phyloP scores from a whole-genome alignment of 1,284 basidiomycete species.

The Puccinia novopanici region DNA sequence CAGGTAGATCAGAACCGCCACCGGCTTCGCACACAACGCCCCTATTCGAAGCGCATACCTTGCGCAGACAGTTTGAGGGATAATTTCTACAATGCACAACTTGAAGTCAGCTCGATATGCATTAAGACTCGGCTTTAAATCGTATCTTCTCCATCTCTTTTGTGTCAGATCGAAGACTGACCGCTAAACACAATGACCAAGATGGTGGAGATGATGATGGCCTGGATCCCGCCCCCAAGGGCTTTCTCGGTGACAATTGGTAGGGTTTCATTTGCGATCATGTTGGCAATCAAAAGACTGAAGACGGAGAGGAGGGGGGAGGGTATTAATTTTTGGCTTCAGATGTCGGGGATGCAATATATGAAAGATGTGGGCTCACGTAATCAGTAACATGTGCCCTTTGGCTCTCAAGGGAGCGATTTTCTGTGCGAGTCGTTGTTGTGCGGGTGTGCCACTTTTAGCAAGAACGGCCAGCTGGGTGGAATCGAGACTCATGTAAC shows the following conservation, averaged over 20 bases:
- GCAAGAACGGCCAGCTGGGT: constrained; percentile 85
- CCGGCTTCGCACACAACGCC: constrained; percentile 58
- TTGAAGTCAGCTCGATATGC: not conserved
- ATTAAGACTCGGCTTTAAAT: not conserved
- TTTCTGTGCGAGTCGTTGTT: constrained; percentile 76
- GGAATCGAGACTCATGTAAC: constrained; percentile 90
- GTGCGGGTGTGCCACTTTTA: constrained; percentile 77
- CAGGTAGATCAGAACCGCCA: constrained; percentile 57
- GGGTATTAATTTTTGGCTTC: constrained; percentile 66
- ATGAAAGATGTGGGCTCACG: constrained; percentile 57
- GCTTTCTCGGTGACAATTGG: constrained; percentile 86
- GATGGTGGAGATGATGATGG: constrained; percentile 76
- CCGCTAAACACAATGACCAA: constrained; percentile 63
- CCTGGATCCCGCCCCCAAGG: constrained; percentile 77
- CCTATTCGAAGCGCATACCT: constrained; percentile 59
- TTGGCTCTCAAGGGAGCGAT: constrained; percentile 84
- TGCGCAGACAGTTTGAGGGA: constrained; percentile 67
- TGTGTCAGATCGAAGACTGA: not conserved
- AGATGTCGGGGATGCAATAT: not conserved
- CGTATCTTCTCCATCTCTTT: not conserved
- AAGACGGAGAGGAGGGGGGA: constrained; percentile 57
- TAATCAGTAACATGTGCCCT: constrained; percentile 76
- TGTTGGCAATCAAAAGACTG: constrained; percentile 51
- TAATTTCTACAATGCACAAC: constrained; percentile 78
- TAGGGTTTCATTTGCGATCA: constrained; percentile 84